Percentiles rank a stretch among this genome's conserved stretches.
phyloP scores from a whole-genome alignment of 2,329 filamentous ascomycete species.

The Aureobasidium sp. region DNA sequence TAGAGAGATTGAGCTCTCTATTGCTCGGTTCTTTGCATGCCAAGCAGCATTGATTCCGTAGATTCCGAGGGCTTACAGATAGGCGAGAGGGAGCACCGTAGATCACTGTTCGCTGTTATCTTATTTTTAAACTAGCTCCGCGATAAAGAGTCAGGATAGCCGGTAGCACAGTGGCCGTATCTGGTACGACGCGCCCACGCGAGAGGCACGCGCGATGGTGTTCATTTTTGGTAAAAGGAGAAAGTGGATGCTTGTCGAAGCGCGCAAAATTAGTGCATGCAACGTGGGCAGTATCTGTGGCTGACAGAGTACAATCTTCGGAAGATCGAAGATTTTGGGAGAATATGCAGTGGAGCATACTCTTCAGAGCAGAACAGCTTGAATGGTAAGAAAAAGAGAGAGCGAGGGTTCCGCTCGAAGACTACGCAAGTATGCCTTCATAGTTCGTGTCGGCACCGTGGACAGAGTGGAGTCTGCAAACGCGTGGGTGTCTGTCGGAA shows the following conservation, averaged over 20 bases:
- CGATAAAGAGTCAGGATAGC: neutral
- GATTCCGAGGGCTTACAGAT: conserved; percentile 5
- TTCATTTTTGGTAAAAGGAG: neutral
- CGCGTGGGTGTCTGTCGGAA: neutral
- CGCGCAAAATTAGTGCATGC: neutral
- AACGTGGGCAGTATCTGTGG: conserved; percentile 4
- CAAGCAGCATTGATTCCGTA: neutral
- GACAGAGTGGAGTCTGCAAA: neutral
- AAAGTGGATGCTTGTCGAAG: neutral
- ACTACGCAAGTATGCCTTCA: neutral
- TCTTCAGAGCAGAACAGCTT: neutral
- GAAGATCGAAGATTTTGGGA: neutral
- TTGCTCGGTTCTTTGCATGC: conserved; percentile 9
- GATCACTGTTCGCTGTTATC: conserved; percentile 1
- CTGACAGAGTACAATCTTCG: neutral
- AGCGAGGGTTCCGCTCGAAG: neutral
- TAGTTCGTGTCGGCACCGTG: neutral
- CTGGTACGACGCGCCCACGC: conserved; percentile 7
- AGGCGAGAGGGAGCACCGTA: neutral
- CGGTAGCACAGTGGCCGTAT: neutral
- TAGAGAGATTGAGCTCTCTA: neutral
- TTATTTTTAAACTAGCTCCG: conserved; percentile 2
- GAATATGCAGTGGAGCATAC: neutral
- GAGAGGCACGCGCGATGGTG: neutral
- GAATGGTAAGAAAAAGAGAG: neutral